These are phyloP conservation scores for Curvularia sp. DNA, from an alignment of 2,329 filamentous ascomycete genomes.

Conservation along the genomic window DNA sequence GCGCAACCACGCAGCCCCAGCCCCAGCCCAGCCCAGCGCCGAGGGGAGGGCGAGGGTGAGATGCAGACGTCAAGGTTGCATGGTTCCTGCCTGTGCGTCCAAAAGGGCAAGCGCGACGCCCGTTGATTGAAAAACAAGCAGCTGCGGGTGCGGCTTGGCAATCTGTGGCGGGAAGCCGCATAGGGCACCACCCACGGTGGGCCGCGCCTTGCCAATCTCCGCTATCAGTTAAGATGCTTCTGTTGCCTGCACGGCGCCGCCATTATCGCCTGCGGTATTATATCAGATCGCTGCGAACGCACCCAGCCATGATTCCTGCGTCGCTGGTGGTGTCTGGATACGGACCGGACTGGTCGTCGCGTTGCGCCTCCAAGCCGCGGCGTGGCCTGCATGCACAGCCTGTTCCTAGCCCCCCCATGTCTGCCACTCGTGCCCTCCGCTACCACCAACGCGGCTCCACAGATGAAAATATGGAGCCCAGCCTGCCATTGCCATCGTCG, in stretches of 20 bases:
- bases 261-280: background rate
- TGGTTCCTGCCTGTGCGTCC: slow-evolving; percentile 1
- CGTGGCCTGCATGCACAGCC: background rate
- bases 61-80: background rate
- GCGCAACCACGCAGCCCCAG: too few relatives aligned
- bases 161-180: slow-evolving; percentile 12
- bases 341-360: background rate
- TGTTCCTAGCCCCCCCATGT: slow-evolving; percentile 7
- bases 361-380: background rate
- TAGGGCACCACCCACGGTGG: background rate
- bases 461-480: slow-evolving; percentile 2
- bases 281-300: too few relatives aligned
- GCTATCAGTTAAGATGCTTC: background rate
- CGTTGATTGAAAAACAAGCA: slow-evolving; percentile 14
- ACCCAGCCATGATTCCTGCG: too few relatives aligned
- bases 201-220: slow-evolving; percentile 12
- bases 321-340: background rate
- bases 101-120: background rate
- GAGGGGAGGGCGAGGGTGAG: background rate
- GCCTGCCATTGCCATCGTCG: background rate
- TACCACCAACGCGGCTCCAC: slow-evolving; percentile 14
- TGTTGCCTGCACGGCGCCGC: background rate
- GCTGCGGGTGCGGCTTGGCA: slow-evolving; percentile 11
- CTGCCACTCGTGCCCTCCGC: slow-evolving; percentile 8
- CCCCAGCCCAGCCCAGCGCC: background rate